Evolutionary conservation across 495 filamentous ascomycete species (phyloP), one percentile per base, ranked within the genome.

Genomic region (Neurospora discreta): DNA sequence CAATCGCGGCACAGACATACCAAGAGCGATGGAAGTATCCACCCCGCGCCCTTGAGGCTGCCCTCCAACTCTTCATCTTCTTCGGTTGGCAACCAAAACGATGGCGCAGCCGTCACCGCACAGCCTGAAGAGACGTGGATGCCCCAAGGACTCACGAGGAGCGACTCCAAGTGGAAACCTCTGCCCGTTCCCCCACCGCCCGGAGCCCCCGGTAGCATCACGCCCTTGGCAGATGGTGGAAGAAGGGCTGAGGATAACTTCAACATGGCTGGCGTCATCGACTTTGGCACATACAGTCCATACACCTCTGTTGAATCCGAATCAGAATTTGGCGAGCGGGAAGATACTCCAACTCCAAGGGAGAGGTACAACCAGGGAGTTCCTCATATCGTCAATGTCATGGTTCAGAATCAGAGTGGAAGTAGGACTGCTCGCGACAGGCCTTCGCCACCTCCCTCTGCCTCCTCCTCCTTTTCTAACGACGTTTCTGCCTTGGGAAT

Each of bases 91-190:
- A 60, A 60, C 13, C 30, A 60, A 30, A 23, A 60, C 13, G 52
- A 23, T 9, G 52, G 5, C 6, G 52, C 20, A 26, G 20, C 52
- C 6, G 52, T 16, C 5, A 20, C 23, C 3, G 26, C 46, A 5
- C 26, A 58, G 13, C 46, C 46, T 2, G 52, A 60, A 30, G 52
- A 60, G 23, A 60, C 23, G 13, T 33, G 52, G 52, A 60, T 16
- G 15, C 11, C 23, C 6, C 52, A 60, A 60, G 52, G 52, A 44
- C 67, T 72, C 18, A 20, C 20, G 5, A 73, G 74, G 20, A 75
- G 76, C 16, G 46, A 72, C 40, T 75, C 77, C 2, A 74, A 46
- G 20, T 77, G 76, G 76, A 78, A 78, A 42, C 75, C 75, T 1
- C 75, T 79, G 3, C 75, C 78, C 0, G 42, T n/a, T 0, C 73